phyloP scores from a whole-genome alignment of 495 filamentous ascomycete species.

The Viridothelium virens region DNA sequence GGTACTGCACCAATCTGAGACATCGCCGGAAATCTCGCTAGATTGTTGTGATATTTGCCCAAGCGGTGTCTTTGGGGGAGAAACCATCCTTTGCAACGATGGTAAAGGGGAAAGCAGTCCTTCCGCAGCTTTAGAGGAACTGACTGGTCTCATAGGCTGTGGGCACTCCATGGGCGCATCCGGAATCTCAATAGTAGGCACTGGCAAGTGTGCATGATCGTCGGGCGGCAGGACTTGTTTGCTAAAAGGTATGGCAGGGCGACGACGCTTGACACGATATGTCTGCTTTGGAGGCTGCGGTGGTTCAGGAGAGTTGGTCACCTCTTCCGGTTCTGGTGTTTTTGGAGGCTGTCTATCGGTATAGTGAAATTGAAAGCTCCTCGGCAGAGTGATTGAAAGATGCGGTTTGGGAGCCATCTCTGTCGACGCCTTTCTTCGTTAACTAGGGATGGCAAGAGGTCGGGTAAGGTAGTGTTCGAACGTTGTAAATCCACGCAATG shows the following conservation, averaged over 20 bases:
- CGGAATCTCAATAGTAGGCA: constrained; percentile 56
- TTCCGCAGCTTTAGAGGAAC: constrained; percentile 23
- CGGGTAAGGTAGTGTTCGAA: neutral
- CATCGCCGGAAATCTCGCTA: constrained; percentile 29
- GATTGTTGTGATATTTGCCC: constrained; percentile 44
- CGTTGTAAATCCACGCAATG: neutral
- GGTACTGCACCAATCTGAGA: constrained; percentile 22
- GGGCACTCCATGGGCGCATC: constrained; percentile 25
- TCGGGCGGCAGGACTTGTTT: constrained; percentile 24
- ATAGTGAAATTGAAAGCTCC: constrained; percentile 58
- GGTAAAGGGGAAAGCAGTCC: constrained; percentile 46
- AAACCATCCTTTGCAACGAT: constrained; percentile 40
- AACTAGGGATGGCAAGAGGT: neutral
- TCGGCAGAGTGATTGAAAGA: constrained; percentile 57
- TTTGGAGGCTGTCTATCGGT: constrained; percentile 45
- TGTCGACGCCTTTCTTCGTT: neutral
- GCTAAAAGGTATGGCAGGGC: constrained; percentile 32
- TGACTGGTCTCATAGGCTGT: constrained; percentile 22
- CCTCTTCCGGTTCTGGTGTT: constrained; percentile 49
- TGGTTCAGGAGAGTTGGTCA: constrained; percentile 39
- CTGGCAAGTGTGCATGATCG: constrained; percentile 13
- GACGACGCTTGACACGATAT: constrained; percentile 43
- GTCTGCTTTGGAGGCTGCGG: constrained; percentile 45
- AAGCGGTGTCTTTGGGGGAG: constrained; percentile 56
- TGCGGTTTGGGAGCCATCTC: constrained; percentile 35